Evolutionary conservation across 345 rosid species (phyloP).

Genomic region (Lumnitzera racemosa): DNA sequence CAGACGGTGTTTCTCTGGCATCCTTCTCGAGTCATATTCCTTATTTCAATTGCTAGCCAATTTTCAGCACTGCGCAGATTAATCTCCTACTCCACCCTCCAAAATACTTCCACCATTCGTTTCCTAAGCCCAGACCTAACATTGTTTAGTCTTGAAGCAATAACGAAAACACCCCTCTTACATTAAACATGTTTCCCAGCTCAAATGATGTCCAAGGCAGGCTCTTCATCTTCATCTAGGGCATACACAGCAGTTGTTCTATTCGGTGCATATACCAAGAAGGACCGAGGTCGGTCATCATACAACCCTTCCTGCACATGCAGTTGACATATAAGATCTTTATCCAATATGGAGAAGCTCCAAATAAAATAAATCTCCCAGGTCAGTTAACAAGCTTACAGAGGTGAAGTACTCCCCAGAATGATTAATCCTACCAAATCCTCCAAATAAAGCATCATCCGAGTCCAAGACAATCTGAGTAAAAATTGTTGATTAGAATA

Average conservation of each 20-base stretch:
- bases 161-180: not conserved
- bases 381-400: constrained; percentile 35
- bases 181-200: not conserved
- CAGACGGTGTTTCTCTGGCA: no score
- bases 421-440: constrained; percentile 55
- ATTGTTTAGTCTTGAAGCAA: no score
- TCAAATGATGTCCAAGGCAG: not conserved
- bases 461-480: constrained; percentile 73
- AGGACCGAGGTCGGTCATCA: constrained; percentile 62
- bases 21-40: no score
- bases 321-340: not conserved
- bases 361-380: no score
- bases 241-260: constrained; percentile 88
- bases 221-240: constrained; percentile 22
- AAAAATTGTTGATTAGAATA: not conserved
- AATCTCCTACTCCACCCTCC: no score
- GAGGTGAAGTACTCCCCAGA: constrained; percentile 57
- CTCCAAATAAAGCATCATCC: constrained; percentile 72
- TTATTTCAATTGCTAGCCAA: no score
- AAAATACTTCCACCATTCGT: no score
- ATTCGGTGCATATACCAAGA: constrained; percentile 75
- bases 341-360: not conserved
- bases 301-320: constrained; percentile 58
- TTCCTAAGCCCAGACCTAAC: no score
- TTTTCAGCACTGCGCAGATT: no score